phyloP scores from a whole-genome alignment of 2,329 filamentous ascomycete genomes.

The Sporothrix curviconia region DNA sequence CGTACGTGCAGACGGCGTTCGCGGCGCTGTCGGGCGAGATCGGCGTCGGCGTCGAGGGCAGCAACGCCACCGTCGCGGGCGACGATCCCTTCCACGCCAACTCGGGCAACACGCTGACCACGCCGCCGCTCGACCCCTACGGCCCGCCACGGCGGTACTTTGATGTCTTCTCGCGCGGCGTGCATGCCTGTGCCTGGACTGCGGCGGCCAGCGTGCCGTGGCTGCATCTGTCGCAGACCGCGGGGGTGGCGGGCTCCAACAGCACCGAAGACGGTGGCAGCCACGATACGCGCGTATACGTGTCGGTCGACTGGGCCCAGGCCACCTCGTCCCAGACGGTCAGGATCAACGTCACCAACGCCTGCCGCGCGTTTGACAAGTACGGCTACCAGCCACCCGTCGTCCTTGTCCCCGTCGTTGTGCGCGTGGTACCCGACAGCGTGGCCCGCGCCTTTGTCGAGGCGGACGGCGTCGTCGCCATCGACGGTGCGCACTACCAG shows the following conservation, averaged over 20 bases:
- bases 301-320: constrained; percentile 50
- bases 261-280: constrained; percentile 42
- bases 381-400: constrained; percentile 36
- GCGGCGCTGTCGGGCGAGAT: constrained; percentile 56
- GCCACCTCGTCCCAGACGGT: constrained; percentile 38
- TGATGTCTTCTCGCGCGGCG: constrained; percentile 57
- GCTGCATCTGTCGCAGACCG: constrained; percentile 43
- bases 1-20: constrained; percentile 52
- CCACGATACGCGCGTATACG: constrained; percentile 45
- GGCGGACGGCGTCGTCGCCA: constrained; percentile 49
- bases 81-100: constrained; percentile 57
- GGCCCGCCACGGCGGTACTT: constrained; percentile 52
- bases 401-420: constrained; percentile 49
- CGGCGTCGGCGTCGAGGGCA: constrained; percentile 57
- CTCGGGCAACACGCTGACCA: constrained; percentile 42
- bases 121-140: constrained; percentile 54
- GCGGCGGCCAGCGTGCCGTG: constrained; percentile 44
- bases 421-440: constrained; percentile 39
- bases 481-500: constrained; percentile 49
- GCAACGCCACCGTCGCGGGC: constrained; percentile 60
- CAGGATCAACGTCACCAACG: constrained; percentile 46
- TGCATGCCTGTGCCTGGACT: constrained; percentile 45
- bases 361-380: constrained; percentile 37
- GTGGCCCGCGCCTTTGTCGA: constrained; percentile 58
- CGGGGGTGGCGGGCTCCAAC: too few species aligned